Base-by-base conservation (phyloP, 257 asterid genomes). In the Misopates orontium region DNA sequence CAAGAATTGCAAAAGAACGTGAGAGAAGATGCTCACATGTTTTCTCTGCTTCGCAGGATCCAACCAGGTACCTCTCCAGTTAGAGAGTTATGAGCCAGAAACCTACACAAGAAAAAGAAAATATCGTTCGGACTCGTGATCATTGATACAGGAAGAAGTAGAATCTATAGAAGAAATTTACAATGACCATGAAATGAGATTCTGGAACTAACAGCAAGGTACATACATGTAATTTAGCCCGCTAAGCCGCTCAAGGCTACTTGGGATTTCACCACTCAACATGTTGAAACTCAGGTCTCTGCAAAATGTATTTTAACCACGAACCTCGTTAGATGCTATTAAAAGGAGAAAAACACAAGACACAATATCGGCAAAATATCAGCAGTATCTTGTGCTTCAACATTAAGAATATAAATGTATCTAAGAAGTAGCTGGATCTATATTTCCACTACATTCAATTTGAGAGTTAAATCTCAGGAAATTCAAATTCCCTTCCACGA, bases 221-320 rank as follows among this genome's bases (percentile, higher is more conserved):
- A 77, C 79, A 60, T 83, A 93, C 98, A 87, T 13, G 77, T 66
- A 31, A 23, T 64, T 11, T 15, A 81, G 15, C 0, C 4, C 5
- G 1, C 3, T 1, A 67, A 80, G 57, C 17, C 21, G 42, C 68
- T 63, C 65, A 19, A 89, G 61, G 17, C 36, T 56, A 64, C 6
- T 24, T 25, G 85, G 90, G 70, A 93, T 83, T 58, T 42, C 63
- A 55, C 90, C 91, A 69, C 54, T 79, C 83, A 93, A 67, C 80
- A 52, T 76, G 83, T 93, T 93, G 83, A 78, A 85, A 77, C 91
- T 90, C 70, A 93, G 87, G 71, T 93, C 98, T 40, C 98, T 93
- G 90, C 76, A 76, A 18, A 75, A 52, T 32, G 56, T 55, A 8
- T 20, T 62, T 56, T 49, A 31, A 32, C 56, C n/a, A 48, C 66